Conservation (phyloP, 148 eudicot species). For the Talinum fruticosum region DNA sequence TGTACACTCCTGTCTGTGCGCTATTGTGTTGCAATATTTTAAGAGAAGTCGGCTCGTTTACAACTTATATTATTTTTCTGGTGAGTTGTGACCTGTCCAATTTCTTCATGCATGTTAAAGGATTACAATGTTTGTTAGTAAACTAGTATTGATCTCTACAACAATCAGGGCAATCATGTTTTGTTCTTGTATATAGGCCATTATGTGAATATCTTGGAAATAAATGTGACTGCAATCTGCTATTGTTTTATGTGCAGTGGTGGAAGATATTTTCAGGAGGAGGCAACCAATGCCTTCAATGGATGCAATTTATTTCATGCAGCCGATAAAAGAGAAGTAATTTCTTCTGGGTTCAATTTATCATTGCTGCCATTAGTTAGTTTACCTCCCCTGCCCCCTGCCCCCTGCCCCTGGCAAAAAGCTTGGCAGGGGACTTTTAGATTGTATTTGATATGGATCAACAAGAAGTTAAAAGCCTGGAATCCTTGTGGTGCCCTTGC, state of each 20-base stretch:
- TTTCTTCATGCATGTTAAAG: not conserved
- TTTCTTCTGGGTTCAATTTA: constrained; percentile 5
- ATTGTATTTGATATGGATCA: not conserved
- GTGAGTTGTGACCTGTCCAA: not conserved
- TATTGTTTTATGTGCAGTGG: constrained; percentile 54
- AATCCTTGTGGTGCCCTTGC: not conserved
- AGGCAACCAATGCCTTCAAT: constrained; percentile 91
- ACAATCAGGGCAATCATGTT: not conserved
- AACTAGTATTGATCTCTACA: not conserved
- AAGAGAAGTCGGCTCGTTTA: not conserved
- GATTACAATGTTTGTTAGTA: not conserved
- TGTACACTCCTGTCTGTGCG: not conserved
- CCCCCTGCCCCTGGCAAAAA: too few species aligned
- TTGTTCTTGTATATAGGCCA: not conserved
- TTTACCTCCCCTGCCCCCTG: not conserved
- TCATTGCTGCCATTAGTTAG: not conserved
- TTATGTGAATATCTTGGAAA: not conserved
- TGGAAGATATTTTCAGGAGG: constrained; percentile 95
- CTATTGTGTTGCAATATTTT: too few species aligned
- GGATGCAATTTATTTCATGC: constrained; percentile 95
- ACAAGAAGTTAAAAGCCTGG: not conserved
- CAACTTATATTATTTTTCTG: too few species aligned
- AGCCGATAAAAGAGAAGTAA: constrained; percentile 96
- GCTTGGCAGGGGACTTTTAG: too few species aligned
- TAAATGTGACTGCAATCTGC: not conserved